Percentiles rank a stretch among this genome's conserved stretches.
phyloP scores from a whole-genome alignment of 257 asterid species.

The Euphrasia confusa region DNA sequence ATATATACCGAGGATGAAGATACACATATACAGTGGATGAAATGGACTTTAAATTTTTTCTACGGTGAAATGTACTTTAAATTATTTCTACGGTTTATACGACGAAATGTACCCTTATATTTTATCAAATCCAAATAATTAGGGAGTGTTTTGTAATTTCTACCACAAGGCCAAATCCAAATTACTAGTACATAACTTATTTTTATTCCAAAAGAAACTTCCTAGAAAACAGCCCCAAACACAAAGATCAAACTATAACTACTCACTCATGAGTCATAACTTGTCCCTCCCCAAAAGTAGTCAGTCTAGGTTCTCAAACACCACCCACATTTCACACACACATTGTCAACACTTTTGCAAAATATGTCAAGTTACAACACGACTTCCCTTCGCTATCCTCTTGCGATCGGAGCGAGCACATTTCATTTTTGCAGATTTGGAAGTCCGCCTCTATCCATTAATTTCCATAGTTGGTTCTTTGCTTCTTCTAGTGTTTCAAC shows the following conservation, averaged over 20 bases:
- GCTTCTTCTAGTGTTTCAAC: slow-evolving; percentile 89
- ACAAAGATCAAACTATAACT: not conserved
- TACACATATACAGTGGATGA: no score
- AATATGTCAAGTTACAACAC: not conserved
- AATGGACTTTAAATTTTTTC: no score
- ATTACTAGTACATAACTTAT: not conserved
- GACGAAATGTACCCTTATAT: no score
- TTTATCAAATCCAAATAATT: no score
- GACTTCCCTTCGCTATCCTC: not conserved
- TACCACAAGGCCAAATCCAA: not conserved
- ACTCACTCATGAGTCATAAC: not conserved
- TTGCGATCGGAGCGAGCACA: not conserved
- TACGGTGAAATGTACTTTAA: no score
- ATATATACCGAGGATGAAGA: no score
- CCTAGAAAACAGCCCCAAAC: not conserved
- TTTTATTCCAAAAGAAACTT: not conserved
- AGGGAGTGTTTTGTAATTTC: no score
- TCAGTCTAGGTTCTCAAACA: not conserved
- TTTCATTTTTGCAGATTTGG: slow-evolving; percentile 47
- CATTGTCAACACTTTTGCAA: not conserved
- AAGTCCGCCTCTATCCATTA: slow-evolving; percentile 52
- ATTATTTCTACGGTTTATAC: no score
- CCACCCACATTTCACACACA: not conserved
- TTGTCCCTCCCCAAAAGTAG: not conserved
- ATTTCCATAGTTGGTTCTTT: slow-evolving; percentile 66